Percentiles rank a stretch among this genome's conserved stretches.
Conservation (phyloP, 2,329 filamentous ascomycete species). For the Arachnomyces sp. region DNA sequence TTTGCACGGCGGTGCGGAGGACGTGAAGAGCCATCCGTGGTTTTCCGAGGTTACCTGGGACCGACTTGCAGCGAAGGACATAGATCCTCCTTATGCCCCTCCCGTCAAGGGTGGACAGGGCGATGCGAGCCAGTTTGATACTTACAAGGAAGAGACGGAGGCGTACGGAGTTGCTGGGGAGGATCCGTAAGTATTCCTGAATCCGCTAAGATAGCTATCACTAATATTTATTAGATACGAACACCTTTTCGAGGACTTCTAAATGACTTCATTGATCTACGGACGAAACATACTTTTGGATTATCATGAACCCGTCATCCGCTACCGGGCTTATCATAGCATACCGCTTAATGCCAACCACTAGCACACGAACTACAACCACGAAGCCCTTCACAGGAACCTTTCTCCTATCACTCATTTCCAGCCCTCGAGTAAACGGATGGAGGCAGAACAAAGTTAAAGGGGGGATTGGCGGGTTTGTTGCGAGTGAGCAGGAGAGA, state of each 20-base stretch:
- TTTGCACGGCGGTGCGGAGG: conserved; percentile 77
- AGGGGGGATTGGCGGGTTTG: too few species aligned
- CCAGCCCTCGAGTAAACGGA: too few species aligned
- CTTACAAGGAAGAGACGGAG: conserved; percentile 94
- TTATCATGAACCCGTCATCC: too few species aligned
- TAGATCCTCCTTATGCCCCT: conserved; percentile 94
- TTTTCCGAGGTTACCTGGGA: conserved; percentile 99
- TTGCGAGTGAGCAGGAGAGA: too few species aligned
- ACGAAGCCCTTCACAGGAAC: too few species aligned
- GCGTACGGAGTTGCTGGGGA: conserved; percentile 70
- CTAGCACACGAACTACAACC: too few species aligned
- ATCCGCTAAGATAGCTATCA: not conserved
- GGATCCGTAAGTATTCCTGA: conserved; percentile 65
- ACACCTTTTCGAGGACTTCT: conserved; percentile 69
- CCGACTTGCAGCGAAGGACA: conserved; percentile 84
- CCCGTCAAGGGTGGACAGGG: conserved; percentile 89
- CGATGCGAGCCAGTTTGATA: conserved; percentile 95
- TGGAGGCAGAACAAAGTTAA: too few species aligned
- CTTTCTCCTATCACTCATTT: too few species aligned
- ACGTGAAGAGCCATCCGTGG: conserved; percentile 94
- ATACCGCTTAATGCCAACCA: too few species aligned
- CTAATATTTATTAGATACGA: conserved; percentile 49
- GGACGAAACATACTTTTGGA: too few species aligned
- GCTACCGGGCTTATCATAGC: too few species aligned
- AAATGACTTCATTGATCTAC: conserved; percentile 17